A percentile compares a stretch with the other conserved stretches of the same genome.
Evolutionary conservation across 2,329 filamentous ascomycete genomes (phyloP).

Genomic region (Penicillium sp.): DNA sequence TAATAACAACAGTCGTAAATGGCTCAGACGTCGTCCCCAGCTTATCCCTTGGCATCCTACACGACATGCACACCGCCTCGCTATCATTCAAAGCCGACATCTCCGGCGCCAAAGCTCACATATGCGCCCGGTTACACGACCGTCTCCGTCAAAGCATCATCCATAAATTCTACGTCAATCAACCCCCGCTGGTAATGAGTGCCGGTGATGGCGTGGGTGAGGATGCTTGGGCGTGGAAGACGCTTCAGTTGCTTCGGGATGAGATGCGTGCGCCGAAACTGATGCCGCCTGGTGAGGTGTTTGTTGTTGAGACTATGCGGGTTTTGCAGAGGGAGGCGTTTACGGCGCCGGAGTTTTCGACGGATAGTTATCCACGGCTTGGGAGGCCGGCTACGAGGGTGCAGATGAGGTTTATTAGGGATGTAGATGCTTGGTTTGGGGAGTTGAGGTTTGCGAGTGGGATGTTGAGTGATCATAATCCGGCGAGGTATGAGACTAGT

Average conservation of each 20-base stretch:
- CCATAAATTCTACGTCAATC: constrained; percentile 57
- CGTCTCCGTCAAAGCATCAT: constrained; percentile 59
- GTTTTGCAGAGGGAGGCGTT: constrained; percentile 66
- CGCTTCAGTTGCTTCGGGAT: constrained; percentile 61
- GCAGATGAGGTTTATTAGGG: constrained; percentile 64
- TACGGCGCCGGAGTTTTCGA: constrained; percentile 34
- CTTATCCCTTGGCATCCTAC: constrained; percentile 67
- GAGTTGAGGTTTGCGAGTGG: constrained; percentile 67
- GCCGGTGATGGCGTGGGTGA: constrained; percentile 54
- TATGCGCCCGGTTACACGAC: constrained; percentile 63
- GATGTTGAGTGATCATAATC: constrained; percentile 73
- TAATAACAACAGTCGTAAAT: constrained; percentile 71
- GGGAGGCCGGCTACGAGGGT: constrained; percentile 64
- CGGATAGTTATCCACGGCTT: constrained; percentile 46
- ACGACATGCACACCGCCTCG: constrained; percentile 69
- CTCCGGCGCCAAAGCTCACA: constrained; percentile 61
- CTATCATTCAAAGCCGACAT: constrained; percentile 69
- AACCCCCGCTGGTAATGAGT: constrained; percentile 42
- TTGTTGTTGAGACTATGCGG: constrained; percentile 63
- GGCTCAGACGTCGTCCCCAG: constrained; percentile 69
- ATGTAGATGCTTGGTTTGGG: constrained; percentile 65
- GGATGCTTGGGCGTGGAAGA: constrained; percentile 63
- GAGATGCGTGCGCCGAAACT: constrained; percentile 67
- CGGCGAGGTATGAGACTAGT: constrained; percentile 67
- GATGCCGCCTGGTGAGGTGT: constrained; percentile 71